Base-by-base conservation (phyloP, 1,284 basidiomycete species). In the Mycena sp. region DNA sequence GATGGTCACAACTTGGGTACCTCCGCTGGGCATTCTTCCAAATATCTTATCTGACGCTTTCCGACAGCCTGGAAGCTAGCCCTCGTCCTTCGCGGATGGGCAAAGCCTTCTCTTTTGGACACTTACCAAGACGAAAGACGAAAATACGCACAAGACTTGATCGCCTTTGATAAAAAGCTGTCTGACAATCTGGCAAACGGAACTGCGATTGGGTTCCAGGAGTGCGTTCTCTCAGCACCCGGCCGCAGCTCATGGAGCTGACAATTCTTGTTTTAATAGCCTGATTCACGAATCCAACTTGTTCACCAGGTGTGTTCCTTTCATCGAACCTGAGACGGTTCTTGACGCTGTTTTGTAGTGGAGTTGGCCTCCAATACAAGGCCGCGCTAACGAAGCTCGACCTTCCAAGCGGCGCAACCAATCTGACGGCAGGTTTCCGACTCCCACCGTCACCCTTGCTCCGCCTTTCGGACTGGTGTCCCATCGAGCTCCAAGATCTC, bases 1-100 rank as follows among this genome's bases (percentile, higher is more conserved):
- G 74, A 76, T 60, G 65, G 69, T 3, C 69, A 73, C 45, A 76
- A 75, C 55, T 55, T 76, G 23, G 69, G 73, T 70, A n/a, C n/a
- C n/a, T n/a, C n/a, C n/a, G n/a, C n/a, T 37, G 53, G 63, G 46
- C 26, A 21, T 23, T 43, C 17, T 53, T 51, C 6, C 6, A 41
- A 17, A 44, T 7, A 26, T 19, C 19, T 17, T 29, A 4, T 12
- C 16, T 29, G 6, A 16, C 38, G 19, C 46, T 28, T 19, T 23
- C 11, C 17, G 4, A n/a, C 46, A 74, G 73, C 69, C 12, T 74
- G 73, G 73, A 74, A 74, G 59, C 25, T 74, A 21, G 71, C 73
- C 5, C 63, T 70, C 30, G 72, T 73, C 5, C 26, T 73, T 17
- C 65, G 62, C 23, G 71, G 71, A 23, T 71, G 69, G 66, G 70